phyloP scores from a whole-genome alignment of 2,329 filamentous ascomycete genomes.

The Davidsoniella virescens region DNA sequence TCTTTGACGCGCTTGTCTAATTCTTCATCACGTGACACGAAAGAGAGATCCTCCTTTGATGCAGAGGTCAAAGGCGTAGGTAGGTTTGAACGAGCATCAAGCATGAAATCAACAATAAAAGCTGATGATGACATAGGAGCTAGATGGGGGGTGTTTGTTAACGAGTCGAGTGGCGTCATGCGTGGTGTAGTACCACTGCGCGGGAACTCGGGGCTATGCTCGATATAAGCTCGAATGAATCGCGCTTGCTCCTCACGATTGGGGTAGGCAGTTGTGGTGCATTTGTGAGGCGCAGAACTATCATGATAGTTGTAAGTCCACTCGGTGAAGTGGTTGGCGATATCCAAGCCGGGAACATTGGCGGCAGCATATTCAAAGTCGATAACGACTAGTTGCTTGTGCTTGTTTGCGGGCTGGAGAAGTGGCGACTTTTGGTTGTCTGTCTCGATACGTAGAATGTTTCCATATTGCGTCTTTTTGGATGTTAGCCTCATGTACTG shows the following conservation, averaged over 20 bases:
- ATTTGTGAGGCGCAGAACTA: slow-evolving; percentile 43
- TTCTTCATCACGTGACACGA: slow-evolving; percentile 40
- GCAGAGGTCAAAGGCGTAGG: slow-evolving; percentile 14
- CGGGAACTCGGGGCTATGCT: slow-evolving; percentile 56
- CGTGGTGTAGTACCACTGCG: slow-evolving; percentile 36
- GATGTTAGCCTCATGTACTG: not conserved
- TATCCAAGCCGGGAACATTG: slow-evolving; percentile 74
- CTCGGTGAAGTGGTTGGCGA: slow-evolving; percentile 95
- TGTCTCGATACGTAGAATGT: slow-evolving; percentile 62
- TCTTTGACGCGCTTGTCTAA: slow-evolving; percentile 52
- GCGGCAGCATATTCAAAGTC: slow-evolving; percentile 95
- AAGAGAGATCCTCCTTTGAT: slow-evolving; percentile 35
- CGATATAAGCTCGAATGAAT: slow-evolving; percentile 75
- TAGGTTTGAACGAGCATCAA: slow-evolving; percentile 53
- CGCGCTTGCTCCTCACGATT: slow-evolving; percentile 63
- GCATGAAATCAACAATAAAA: slow-evolving; percentile 56
- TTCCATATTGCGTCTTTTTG: slow-evolving; percentile 84
- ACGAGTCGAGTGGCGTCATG: slow-evolving; percentile 28
- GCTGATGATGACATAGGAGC: slow-evolving; percentile 26
- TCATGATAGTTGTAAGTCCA: slow-evolving; percentile 98
- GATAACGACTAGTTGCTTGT: slow-evolving; percentile 93
- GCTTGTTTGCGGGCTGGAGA: slow-evolving; percentile 74
- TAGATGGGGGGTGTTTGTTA: slow-evolving; percentile 23
- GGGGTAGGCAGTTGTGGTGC: slow-evolving; percentile 57
- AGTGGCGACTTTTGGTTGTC: slow-evolving; percentile 68